phyloP scores from a whole-genome alignment of 805 yeast species.

The Phaffomyces antillensis region DNA sequence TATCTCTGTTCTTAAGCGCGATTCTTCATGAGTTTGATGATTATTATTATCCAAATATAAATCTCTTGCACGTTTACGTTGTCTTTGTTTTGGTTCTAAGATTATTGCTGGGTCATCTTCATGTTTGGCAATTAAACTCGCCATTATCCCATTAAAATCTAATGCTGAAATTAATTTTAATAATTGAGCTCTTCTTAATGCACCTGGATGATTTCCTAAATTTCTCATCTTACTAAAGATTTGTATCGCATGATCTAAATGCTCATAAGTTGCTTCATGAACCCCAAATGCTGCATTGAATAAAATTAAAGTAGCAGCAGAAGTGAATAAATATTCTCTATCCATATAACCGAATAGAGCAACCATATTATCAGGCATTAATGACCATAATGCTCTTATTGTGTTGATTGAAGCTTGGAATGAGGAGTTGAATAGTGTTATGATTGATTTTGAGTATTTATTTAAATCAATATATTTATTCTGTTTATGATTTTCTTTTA shows the following conservation, averaged over 20 bases:
- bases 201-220: constrained; percentile 76
- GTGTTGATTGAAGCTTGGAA: constrained; percentile 78
- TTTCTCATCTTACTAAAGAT: constrained; percentile 71
- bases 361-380: constrained; percentile 73
- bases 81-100: background rate
- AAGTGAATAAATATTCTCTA: constrained; percentile 70
- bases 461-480: constrained; percentile 58
- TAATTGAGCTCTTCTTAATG: constrained; percentile 63
- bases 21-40: background rate
- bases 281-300: constrained; percentile 79
- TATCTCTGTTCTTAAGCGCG: background rate
- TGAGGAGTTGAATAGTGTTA: constrained; percentile 66
- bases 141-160: constrained; percentile 63
- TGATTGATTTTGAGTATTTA: constrained; percentile 57
- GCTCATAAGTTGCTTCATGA: constrained; percentile 65
- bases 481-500: constrained; percentile 39
- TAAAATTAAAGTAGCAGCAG: constrained; percentile 65
- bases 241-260: constrained; percentile 63
- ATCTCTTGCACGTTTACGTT: background rate
- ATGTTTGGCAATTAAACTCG: constrained; percentile 47
- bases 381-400: constrained; percentile 64
- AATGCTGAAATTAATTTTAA: constrained; percentile 56
- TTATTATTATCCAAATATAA: background rate
- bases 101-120: constrained; percentile 29
- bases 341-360: constrained; percentile 86